phyloP scores from a whole-genome alignment of 2,329 filamentous ascomycete genomes.

The Talaromyces sp. region DNA sequence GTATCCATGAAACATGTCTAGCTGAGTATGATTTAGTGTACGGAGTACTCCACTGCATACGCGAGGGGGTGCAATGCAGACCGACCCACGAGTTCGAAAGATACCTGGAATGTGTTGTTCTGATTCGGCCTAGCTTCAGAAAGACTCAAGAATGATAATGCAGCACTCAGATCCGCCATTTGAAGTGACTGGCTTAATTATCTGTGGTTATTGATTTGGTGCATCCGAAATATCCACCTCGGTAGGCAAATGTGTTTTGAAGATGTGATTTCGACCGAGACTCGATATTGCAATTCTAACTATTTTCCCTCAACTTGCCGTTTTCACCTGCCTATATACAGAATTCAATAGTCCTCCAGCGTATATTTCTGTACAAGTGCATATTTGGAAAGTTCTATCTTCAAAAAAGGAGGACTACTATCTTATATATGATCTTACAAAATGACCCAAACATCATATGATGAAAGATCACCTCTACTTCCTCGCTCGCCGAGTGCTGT shows the following conservation, averaged over 20 bases:
- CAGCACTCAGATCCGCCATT: background rate
- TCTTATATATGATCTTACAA: background rate
- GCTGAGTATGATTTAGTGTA: background rate
- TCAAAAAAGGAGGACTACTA: background rate
- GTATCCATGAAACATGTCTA: background rate
- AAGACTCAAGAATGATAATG: background rate
- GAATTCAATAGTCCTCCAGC: background rate
- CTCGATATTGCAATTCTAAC: background rate
- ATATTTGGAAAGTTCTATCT: background rate
- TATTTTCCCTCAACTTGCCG: background rate
- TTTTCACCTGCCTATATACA: background rate
- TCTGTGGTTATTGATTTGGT: background rate
- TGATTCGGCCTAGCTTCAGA: background rate
- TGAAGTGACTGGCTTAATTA: background rate
- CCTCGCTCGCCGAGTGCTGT: background rate
- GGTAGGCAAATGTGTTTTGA: background rate
- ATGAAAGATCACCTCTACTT: conserved; percentile 6
- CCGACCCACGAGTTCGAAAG: background rate
- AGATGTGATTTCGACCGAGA: background rate
- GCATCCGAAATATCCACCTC: background rate
- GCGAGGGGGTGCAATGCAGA: background rate
- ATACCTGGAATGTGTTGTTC: background rate
- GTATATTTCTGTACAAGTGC: background rate
- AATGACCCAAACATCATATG: conserved; percentile 1
- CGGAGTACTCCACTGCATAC: background rate